Base-by-base conservation (phyloP, 2,329 filamentous ascomycete species). In the Piedraia hortae region DNA sequence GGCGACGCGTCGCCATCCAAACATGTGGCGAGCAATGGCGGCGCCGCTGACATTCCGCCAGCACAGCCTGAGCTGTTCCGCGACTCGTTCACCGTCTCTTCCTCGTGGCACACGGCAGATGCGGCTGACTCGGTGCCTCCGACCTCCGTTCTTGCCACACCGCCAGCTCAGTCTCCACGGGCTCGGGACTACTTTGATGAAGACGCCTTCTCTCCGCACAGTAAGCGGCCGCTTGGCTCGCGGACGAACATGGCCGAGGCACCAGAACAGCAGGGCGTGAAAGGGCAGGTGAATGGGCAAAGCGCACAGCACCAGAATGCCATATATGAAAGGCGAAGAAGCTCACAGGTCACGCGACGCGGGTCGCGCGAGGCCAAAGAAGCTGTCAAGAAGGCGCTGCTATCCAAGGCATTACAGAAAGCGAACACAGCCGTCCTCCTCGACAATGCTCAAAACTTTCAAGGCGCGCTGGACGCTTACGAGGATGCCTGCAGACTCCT, bases 401-500 rank as follows among this genome's bases (percentile, higher is more conserved):
- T 97, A 16, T 90, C 82, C n/a, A 74, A 73, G 35, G 85, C 85
- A 1, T 52, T 97, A 24, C 72, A 89, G 41, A 90, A 91, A 48
- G 85, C 85, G 21, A 91, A 97, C 39, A 82, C 75, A 7, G 85
- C 85, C 11, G 85, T 97, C 12, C 61, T 91, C 33, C 60, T 97
- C 18, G 85, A 97, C 47, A 93, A 91, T 58, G 78, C 77, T 8
- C 74, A 85, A 37, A 90, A 93, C 39, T 82, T 85, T 30, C 74
- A 82, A 42, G 78, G 75, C 18, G 85, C 85, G 10, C 68, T 88
- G 40, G 64, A 77, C 36, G 78, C 82, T 8, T 97, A 97, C 42
- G 56, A 62, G 6, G 85, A 97, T 46, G 85, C 88, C 3, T 97
- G 85, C 41, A 62, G 68, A 24, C 54, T 97, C 27, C 51, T 97